Evolutionary conservation across 345 rosid genomes (phyloP), one percentile per base, ranked within the genome.

Genomic region (Camelina laxa): DNA sequence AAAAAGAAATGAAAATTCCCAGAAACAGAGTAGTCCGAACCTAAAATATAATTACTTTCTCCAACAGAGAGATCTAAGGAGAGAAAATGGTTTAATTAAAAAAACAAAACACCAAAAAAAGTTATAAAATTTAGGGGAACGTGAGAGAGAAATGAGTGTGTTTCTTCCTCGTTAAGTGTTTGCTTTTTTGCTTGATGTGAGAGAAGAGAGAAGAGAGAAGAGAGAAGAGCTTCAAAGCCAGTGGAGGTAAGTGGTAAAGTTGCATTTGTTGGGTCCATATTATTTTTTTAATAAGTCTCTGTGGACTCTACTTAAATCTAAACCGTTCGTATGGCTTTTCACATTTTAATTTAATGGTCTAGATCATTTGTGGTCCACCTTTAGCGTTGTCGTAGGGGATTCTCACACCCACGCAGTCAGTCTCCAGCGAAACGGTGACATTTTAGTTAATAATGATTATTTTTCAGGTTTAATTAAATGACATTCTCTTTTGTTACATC

Each of bases 161-260:
- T 66, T 77, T 72, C 81, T 78, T 78, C 81, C 41, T 72, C 51
- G 77, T 59, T 66, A 78, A 72, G 81, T n/a, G 81, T 72, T 72
- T 66, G 57, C 69, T 50, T 60, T 66, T 63, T 68, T 36, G 31
- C 69, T 38, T 10, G 36, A 38, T 45, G 50, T 47, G 51, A 47
- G 51, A 42, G 61, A 27, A 24, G 27, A 24, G 27, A 24, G 27
- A 2, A 27, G 56, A 48, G 50, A 56, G 45, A 51, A 55, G 47
- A 33, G 36, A 33, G 2, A 7, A 15, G 27, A 38, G 41, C 57
- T 61, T 70, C 48, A 13, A 63, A 22, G 60, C 47, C 60, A 70
- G 67, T 27, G 71, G 67, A 64, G 80, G 65, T 64, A 39, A 60
- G 65, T 38, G 51, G 35, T 39, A 70, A 72, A 78, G 77, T 68